Evolutionary conservation across 768 basidiomycete genomes (phyloP).

Genomic region (Kockovaella imperatae): DNA sequence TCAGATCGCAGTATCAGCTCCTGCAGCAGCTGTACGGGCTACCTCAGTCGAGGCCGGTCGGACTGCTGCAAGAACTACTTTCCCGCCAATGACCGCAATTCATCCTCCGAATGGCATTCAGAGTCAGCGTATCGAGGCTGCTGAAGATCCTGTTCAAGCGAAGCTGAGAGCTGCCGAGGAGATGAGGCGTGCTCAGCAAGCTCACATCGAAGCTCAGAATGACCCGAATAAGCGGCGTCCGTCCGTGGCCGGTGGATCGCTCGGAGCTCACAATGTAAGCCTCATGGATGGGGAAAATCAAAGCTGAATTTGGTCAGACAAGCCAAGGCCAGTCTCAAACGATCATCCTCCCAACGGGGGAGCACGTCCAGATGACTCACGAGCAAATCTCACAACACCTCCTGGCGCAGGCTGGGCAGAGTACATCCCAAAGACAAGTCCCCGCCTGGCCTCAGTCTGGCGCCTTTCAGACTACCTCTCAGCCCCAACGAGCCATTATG

Average conservation of each 20-base stretch:
- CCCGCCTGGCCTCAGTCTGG: too few species aligned
- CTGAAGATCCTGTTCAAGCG: slow-evolving; percentile 10
- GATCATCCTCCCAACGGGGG: too few species aligned
- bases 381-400: not conserved
- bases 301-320: too few species aligned
- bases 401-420: not conserved
- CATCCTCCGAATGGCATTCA: not conserved
- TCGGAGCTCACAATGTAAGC: too few species aligned
- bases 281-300: too few species aligned
- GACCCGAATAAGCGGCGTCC: slow-evolving; percentile 2
- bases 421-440: too few species aligned
- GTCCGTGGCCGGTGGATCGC: too few species aligned
- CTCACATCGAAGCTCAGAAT: slow-evolving; percentile 11
- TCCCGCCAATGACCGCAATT: not conserved
- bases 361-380: not conserved
- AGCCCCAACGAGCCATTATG: too few species aligned
- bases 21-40: slow-evolving; percentile 17
- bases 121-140: not conserved
- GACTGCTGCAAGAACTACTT: not conserved
- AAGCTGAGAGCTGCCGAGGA: slow-evolving; percentile 8
- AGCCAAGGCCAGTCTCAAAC: too few species aligned
- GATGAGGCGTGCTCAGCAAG: slow-evolving; percentile 11
- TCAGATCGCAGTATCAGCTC: slow-evolving; percentile 16
- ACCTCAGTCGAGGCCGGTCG: slow-evolving; percentile 7
- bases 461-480: too few species aligned